Evolutionary conservation across 2,329 filamentous ascomycete genomes (phyloP).

Genomic region (Claviceps paspali): DNA sequence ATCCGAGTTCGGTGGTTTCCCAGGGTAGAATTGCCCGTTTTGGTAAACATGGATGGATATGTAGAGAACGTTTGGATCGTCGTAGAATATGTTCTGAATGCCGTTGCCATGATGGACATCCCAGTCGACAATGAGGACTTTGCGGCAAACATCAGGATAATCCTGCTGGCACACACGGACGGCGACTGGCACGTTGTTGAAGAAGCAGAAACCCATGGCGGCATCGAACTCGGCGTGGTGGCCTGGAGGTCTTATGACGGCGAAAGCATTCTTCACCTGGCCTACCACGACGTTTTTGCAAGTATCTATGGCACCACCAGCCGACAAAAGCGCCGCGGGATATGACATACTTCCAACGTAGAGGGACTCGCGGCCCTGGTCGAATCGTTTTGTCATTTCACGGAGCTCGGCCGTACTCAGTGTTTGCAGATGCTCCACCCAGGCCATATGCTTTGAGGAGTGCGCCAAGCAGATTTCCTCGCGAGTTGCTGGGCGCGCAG

Average conservation of each 20-base stretch:
- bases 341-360: slow-evolving; percentile 76
- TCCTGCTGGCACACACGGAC: slow-evolving; percentile 74
- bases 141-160: slow-evolving; percentile 67
- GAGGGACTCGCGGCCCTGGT: slow-evolving; percentile 56
- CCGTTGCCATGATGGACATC: slow-evolving; percentile 75
- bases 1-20: slow-evolving; percentile 39
- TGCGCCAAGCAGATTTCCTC: slow-evolving; percentile 75
- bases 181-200: slow-evolving; percentile 93
- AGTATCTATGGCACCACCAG: slow-evolving; percentile 88
- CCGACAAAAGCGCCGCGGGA: slow-evolving; percentile 66
- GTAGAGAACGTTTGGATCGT: slow-evolving; percentile 88
- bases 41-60: slow-evolving; percentile 86
- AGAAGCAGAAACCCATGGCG: slow-evolving; percentile 90
- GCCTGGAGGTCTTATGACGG: slow-evolving; percentile 84
- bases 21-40: slow-evolving; percentile 75
- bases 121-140: slow-evolving; percentile 90
- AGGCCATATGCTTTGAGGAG: slow-evolving; percentile 58
- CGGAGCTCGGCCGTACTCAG: slow-evolving; percentile 51
- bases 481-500: slow-evolving; percentile 58
- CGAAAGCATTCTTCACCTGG: slow-evolving; percentile 84
- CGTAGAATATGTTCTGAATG: slow-evolving; percentile 89
- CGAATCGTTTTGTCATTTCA: slow-evolving; percentile 43
- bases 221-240: slow-evolving; percentile 82
- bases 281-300: slow-evolving; percentile 79
- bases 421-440: slow-evolving; percentile 47